Conservation (phyloP, 257 asterid species). For the Jacaranda copaia region DNA sequence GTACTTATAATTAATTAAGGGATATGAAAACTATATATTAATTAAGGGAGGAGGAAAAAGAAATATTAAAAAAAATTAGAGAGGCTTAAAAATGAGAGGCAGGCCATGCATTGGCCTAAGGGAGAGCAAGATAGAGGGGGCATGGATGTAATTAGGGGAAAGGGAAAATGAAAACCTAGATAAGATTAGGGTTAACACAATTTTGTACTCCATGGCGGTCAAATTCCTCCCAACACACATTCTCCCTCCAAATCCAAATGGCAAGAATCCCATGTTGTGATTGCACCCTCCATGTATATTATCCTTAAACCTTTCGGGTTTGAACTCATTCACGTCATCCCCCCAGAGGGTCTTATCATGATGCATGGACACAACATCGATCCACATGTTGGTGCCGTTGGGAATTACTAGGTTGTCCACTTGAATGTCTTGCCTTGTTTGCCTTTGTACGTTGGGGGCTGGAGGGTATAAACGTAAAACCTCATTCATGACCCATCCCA, state of each 20-base stretch:
- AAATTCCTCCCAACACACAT: conserved; percentile 86
- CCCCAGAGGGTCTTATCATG: conserved; percentile 82
- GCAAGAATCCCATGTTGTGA: conserved; percentile 92
- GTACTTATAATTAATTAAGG: background rate
- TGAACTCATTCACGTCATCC: conserved; percentile 74
- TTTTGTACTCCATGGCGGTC: conserved; percentile 76
- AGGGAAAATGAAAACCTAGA: conserved; percentile 67
- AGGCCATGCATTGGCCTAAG: conserved; percentile 81
- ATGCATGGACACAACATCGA: conserved; percentile 85
- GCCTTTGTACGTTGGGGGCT: conserved; percentile 86
- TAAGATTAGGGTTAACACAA: conserved; percentile 63
- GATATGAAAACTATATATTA: background rate
- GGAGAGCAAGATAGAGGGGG: conserved; percentile 78
- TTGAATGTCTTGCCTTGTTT: conserved; percentile 68
- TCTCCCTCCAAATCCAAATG: conserved; percentile 93
- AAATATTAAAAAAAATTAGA: background rate
- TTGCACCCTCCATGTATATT: conserved; percentile 69
- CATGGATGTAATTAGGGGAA: conserved; percentile 70
- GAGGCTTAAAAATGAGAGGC: conserved; percentile 64
- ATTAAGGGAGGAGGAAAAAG: background rate
- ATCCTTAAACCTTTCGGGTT: conserved; percentile 69
- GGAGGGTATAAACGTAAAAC: conserved; percentile 77
- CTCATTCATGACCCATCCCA: conserved; percentile 96
- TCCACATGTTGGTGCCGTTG: conserved; percentile 84
- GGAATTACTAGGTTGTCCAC: conserved; percentile 65